phyloP scores from a whole-genome alignment of 2,329 filamentous ascomycete species.

The Emmonsiellopsis sp. region DNA sequence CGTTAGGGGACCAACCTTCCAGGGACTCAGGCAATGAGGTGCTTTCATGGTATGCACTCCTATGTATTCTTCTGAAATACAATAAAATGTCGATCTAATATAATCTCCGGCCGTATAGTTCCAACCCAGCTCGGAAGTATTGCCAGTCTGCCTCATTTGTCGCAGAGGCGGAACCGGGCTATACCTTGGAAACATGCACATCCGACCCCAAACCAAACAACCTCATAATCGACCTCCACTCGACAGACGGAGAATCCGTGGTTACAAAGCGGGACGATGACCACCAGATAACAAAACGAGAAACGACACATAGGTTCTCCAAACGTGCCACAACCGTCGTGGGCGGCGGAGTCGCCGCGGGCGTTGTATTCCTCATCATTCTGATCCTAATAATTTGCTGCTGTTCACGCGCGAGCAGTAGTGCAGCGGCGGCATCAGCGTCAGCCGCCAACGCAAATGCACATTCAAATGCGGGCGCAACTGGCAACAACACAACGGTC shows the following conservation, averaged over 20 bases:
- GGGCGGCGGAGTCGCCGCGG: background rate
- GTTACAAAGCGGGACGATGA: background rate
- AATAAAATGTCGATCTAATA: background rate
- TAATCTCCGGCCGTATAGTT: background rate
- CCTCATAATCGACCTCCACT: background rate
- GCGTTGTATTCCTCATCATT: background rate
- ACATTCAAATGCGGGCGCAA: background rate
- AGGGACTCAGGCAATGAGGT: background rate
- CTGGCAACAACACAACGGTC: background rate
- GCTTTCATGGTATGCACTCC: background rate
- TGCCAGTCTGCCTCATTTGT: background rate
- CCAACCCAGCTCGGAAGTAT: background rate
- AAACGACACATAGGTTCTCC: background rate
- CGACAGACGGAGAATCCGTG: background rate
- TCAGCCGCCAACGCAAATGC: background rate
- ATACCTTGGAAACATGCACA: background rate
- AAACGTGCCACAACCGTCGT: background rate
- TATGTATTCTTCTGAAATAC: background rate
- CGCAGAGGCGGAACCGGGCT: background rate
- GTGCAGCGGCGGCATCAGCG: background rate
- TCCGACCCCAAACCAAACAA: background rate
- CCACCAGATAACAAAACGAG: background rate
- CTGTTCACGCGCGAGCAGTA: background rate
- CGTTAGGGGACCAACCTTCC: background rate
- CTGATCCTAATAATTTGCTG: background rate